Base-by-base conservation (phyloP, 2,329 filamentous ascomycete species). In the Neofusicoccum sp. region DNA sequence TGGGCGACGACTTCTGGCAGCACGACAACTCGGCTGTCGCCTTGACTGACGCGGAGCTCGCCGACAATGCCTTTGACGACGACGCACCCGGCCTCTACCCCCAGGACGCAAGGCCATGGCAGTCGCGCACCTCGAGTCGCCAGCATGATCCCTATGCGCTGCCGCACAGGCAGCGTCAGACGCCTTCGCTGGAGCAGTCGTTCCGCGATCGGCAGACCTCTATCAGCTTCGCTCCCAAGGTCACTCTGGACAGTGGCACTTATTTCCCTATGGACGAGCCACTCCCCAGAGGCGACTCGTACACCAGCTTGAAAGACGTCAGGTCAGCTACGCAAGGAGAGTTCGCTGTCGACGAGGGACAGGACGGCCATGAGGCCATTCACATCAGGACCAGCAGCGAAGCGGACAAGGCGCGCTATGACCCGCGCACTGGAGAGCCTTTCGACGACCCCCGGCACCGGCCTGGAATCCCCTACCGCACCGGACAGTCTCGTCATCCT, bases 141-240 rank as follows among this genome's bases (percentile, higher is more conserved):
- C 63, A 65, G 45, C 56, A 53, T 36, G 49, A 60, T 12, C 38
- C 38, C 30, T 60, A 45, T 30, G 16, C 45, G 31, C 31, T 53
- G 11, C 43, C 54, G 20, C 20, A 38, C 14, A 24, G 57, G 6
- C 34, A 43, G 43, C 43, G 44, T 8, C 26, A 45, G 16, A 31
- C 47, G 31, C 48, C 58, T 26, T 45, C 59, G n/a, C 59, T 61
- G 3, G 59, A 61, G 38, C 31, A 56, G 28, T 57, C 67, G 20
- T 72, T 73, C 62, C 64, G 70, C 26, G 66, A 71, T 45, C 73
- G 75, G 34, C 70, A 68, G 36, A 70, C 70, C 28, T 76, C 75
- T 34, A 76, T 78, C 61, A 77, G 70, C 66, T 78, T 78, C 67
- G 71, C 73, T 62, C 67, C 69, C 16, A 65, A 75, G 62, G 75